Base-by-base conservation (phyloP, 345 rosid genomes). In the Hypericum androsaemum region DNA sequence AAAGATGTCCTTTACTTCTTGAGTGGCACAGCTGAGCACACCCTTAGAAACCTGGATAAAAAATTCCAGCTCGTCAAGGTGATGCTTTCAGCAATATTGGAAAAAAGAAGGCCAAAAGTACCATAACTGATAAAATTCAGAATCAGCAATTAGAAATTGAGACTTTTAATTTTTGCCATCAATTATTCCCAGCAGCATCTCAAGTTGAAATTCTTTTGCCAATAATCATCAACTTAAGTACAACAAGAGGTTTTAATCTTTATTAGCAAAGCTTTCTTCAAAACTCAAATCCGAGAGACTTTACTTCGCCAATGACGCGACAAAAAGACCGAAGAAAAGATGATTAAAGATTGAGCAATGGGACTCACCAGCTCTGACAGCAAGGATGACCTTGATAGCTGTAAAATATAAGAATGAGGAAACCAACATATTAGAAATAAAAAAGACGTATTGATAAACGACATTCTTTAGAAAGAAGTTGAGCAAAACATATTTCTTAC, bases 1-100 rank as follows among this genome's bases (percentile, higher is more conserved):
- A 71, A 81, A 88, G 41, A 94, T 85, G 66, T 94, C 99, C 65
- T 94, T 94, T 22, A 86, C 97, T 69, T 94, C 99, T 69, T 80
- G 99, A n/a, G 80, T 82, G 2, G 81, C 97, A 80, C 95, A 94
- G 68, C 86, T 84, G 66, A 88, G 61, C 12, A 88, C 96, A 58
- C 99, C 99, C 67, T 81, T 88, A 17, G 86, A 71, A 12, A 82
- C 92, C 99, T 94, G 58, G 60, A 45, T 22, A 4, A 1, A 1
- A 22, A 22, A 22, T 22, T 22, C 32, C 32, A 22, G 32, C 32
- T 22, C 32, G 4, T 22, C 32, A 22, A 22, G 32, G 32, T 22
- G 32, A 22, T 22, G 32, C n/a, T n/a, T 22, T 1, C 32, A 22
- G 32, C 32, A 1, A 22, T 22, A 22, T 22, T 1, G 1, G 32